phyloP scores from a whole-genome alignment of 2,329 filamentous ascomycete genomes.

The Coniochaeta ligniaria region DNA sequence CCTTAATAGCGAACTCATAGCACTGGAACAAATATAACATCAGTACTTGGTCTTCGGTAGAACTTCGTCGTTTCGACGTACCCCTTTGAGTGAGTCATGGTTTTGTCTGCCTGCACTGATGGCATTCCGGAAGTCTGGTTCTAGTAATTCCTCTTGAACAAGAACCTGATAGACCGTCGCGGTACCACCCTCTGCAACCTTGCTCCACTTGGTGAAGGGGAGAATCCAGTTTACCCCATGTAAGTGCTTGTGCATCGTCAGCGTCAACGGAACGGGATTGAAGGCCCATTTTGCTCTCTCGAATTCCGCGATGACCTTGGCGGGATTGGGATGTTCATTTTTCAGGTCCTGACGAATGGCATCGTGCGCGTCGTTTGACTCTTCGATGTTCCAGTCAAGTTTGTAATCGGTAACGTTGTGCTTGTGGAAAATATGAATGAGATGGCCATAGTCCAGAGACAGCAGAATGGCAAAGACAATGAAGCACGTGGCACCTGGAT shows the following conservation, averaged over 20 bases:
- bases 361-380: not conserved
- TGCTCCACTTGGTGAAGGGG: conserved; percentile 2
- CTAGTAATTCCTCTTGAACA: conserved; percentile 3
- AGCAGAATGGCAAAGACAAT: conserved; percentile 7
- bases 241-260: not conserved
- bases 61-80: not conserved
- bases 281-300: conserved; percentile 4
- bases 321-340: not conserved
- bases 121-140: not conserved
- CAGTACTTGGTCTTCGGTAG: not conserved
- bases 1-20: conserved; percentile 5
- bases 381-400: not conserved
- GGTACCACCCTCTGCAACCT: conserved; percentile 3
- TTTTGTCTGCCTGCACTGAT: not conserved
- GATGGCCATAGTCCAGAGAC: conserved; percentile 3
- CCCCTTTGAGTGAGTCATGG: not conserved
- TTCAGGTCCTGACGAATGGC: not conserved
- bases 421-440: conserved; percentile 3
- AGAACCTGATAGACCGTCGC: conserved; percentile 3
- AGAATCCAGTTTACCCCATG: conserved; percentile 2
- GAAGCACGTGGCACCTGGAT: not conserved
- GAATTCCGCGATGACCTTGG: not conserved
- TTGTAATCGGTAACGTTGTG: not conserved
- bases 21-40: not conserved
- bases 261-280: conserved; percentile 2